Evolutionary conservation across 202 grass and related monocot genomes (phyloP), one percentile per base, ranked within the genome.

Genomic region (Dendrocalamus latiflorus): DNA sequence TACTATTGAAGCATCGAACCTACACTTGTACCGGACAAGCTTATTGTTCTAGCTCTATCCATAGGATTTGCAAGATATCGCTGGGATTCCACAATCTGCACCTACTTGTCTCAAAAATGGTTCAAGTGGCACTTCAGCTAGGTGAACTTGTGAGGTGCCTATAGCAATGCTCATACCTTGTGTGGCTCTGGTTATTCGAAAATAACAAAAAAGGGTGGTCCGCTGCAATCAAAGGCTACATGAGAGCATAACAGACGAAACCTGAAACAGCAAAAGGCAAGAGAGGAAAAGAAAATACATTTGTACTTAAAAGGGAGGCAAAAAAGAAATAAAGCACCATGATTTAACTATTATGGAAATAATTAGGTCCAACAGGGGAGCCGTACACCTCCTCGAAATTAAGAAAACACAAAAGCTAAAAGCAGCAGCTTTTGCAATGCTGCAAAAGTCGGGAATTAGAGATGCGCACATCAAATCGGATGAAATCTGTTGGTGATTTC

Each of bases 371-470:
- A 76, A 77, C 72, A 78, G 83, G 71, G 43, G 22, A 16, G 62
- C 88, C 84, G 88, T 90, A 90, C 89, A 50, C 39, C 63, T 9
- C 50, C 65, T 76, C 70, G 68, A 60, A 91, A 84, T 76, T 84
- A 76, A 91, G 75, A 84, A 90, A 80, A n/a, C 75, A 15, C 38
- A 81, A 91, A 91, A 87, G 76, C 38, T 66, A 65, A 50, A 58
- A 34, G 14, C 80, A 30, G 72, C 76, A 78, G 70, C 85, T 76
- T 87, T 81, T 83, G 64, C 47, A 81, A 88, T 49, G 56, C 89
- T 36, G 36, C 21, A 68, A 84, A 88, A 41, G 60, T 34, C 25
- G 17, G 26, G 76, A 60, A 79, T 77, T 78, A 76, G 18, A 73
- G 79, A 54, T 78, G 70, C 62, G 58, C 60, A 34, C 61, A 80